These are phyloP conservation scores for Rhododendron molle DNA, from an alignment of 148 eudicot genomes.

Conservation along the genomic window DNA sequence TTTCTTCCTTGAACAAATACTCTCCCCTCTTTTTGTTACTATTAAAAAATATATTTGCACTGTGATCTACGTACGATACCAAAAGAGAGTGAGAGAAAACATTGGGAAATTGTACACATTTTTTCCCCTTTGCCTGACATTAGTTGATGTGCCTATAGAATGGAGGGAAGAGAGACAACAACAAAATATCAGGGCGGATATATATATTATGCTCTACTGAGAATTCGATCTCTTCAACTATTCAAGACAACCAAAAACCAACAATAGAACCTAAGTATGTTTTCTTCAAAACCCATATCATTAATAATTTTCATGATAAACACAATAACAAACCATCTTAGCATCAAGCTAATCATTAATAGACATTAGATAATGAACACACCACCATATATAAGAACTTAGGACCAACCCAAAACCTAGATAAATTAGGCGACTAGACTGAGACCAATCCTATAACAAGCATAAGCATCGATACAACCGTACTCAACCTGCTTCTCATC, in stretches of 20 bases:
- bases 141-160: too few relatives aligned
- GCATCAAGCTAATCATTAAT: neutral
- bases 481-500: slow-evolving; percentile 47
- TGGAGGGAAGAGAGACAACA: too few relatives aligned
- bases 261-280: neutral
- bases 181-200: neutral
- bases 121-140: too few relatives aligned
- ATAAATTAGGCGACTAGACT: slow-evolving; percentile 6
- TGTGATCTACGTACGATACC: too few relatives aligned
- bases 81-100: too few relatives aligned
- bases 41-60: too few relatives aligned
- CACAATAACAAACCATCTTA: neutral
- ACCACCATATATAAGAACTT: neutral
- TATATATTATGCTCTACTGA: neutral
- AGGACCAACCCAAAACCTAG: neutral
- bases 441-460: slow-evolving; percentile 43
- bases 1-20: too few relatives aligned
- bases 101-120: too few relatives aligned
- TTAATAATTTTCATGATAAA: too few relatives aligned
- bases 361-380: neutral
- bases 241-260: neutral
- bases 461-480: slow-evolving; percentile 84
- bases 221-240: neutral
- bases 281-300: neutral
- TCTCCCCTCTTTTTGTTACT: too few relatives aligned